Base-by-base conservation (phyloP, 495 filamentous ascomycete genomes). In the Letharia columbiana region DNA sequence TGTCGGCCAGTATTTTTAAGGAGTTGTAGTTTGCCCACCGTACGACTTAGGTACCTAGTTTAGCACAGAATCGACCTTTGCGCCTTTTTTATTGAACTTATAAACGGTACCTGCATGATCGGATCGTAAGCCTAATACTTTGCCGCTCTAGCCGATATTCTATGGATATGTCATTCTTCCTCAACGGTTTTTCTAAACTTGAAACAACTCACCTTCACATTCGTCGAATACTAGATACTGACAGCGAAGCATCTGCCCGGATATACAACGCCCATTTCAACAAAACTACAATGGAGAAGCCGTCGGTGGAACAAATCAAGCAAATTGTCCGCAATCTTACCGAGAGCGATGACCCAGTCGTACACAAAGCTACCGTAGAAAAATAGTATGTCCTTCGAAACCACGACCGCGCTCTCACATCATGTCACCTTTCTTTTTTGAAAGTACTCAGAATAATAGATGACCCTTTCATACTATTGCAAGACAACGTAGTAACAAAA, bases 261-360 rank as follows among this genome's bases (percentile, higher is more conserved):
- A 8, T 39, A 39, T 8, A 4, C 37, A 39, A 39, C 37, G 8
- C 37, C 4, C 4, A 39, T 1, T 1, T 8, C 37, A 1, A 1
- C 37, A 39, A 39, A 39, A 39, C 8, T 39, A 39, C 37, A 39
- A 63, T 57, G 62, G 50, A 64, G 13, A 44, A 42, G 20, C 62
- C 62, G 1, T 35, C 33, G 0, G 39, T 57, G 3, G 33, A 57
- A 40, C 11, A 42, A 15, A 42, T 64, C 47, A 64, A 57, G n/a
- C 50, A 58, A 28, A 31, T 45, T 9, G 42, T 63, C 35, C 49
- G 39, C 49, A 64, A 64, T 4, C 23, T 64, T 23, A 58, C 62
- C 18, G 62, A 64, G n/a, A 58, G 15, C 52, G 52, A 64, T 45
- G 52, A 64, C 15, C 50, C 62, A 18, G 20, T 33, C 15, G 6